Conservation (phyloP, 2,329 filamentous ascomycete species). For the Paecilomyces dactylethromorphus region DNA sequence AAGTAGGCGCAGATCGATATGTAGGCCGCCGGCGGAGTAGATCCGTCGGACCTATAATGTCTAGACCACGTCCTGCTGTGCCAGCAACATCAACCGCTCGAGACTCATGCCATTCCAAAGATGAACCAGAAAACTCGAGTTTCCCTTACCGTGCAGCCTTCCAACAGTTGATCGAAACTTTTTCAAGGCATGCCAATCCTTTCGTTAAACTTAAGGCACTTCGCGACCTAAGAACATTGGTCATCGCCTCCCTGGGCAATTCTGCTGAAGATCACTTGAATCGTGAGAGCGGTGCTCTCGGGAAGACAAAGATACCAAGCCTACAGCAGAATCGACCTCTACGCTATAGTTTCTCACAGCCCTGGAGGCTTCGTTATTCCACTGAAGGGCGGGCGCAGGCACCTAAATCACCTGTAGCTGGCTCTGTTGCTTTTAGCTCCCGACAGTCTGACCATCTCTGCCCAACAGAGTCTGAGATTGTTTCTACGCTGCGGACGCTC, state of each 20-base stretch:
- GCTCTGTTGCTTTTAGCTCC: conserved; percentile 25
- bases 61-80: neutral
- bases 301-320: conserved; percentile 4
- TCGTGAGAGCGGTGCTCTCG: conserved; percentile 1
- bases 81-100: neutral
- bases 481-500: conserved; percentile 59
- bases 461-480: conserved; percentile 57
- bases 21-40: conserved; percentile 23
- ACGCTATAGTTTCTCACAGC: conserved; percentile 28
- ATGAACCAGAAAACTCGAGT: conserved; percentile 28
- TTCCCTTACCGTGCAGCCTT: conserved; percentile 82
- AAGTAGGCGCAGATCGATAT: conserved; percentile 6
- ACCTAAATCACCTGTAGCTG: conserved; percentile 17
- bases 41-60: conserved; percentile 22
- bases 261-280: conserved; percentile 34
- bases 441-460: conserved; percentile 40
- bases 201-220: conserved; percentile 77
- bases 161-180: conserved; percentile 70
- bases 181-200: conserved; percentile 84
- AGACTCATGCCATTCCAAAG: conserved; percentile 19
- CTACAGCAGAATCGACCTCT: conserved; percentile 10
- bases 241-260: conserved; percentile 65
- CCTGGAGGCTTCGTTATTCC: conserved; percentile 6
- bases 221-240: conserved; percentile 74
- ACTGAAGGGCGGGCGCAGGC: conserved; percentile 13